Base-by-base conservation (phyloP, 441 rosid genomes). In the Bocquillonia castaneifolia region DNA sequence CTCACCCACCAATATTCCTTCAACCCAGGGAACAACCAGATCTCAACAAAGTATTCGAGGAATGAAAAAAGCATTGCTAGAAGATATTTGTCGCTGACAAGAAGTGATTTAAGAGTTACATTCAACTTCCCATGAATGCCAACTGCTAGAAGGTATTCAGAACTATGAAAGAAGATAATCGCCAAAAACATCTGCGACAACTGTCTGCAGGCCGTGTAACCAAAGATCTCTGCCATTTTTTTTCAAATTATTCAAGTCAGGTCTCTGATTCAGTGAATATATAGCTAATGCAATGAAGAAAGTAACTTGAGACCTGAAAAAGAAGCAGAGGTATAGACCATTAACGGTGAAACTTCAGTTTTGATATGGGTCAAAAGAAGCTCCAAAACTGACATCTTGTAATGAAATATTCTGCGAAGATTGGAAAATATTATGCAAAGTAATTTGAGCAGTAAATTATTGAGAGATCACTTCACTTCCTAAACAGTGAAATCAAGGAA, bases 1-100 rank as follows among this genome's bases (percentile, higher is more conserved):
- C 90, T 86, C 10, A 89, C 50, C 92, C 91, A 82, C 90, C 82
- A 72, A 74, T 67, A 59, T 72, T 86, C 79, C 80, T 93, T 93
- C 71, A 87, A 17, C n/a, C 65, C 83, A 6, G 96, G 94, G 75
- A 88, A 86, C 44, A 85, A 64, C 67, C 42, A 5, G 25, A 84
- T 58, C 75, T 88, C 93, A 17, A 83, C 64, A 12, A 74, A 5
- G 69, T 92, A 87, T 72, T 90, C 97, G 8, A 90, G 42, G 67
- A 87, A 40, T 0, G 95, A 83, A 42, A 81, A 39, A 44, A 79
- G 28, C 92, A 90, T 87, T 20, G 93, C 96, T 23, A 86, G 63
- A 70, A 86, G 59, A 72, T 88, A 89, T 6, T 79, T 71, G 71
- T 77, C 84, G 80, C 84, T 90, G 66, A 93, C 59, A 69, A 93